These are phyloP conservation scores for Tolypocladium tropicale DNA, from an alignment of 2,329 filamentous ascomycete genomes.

Conservation along the genomic window DNA sequence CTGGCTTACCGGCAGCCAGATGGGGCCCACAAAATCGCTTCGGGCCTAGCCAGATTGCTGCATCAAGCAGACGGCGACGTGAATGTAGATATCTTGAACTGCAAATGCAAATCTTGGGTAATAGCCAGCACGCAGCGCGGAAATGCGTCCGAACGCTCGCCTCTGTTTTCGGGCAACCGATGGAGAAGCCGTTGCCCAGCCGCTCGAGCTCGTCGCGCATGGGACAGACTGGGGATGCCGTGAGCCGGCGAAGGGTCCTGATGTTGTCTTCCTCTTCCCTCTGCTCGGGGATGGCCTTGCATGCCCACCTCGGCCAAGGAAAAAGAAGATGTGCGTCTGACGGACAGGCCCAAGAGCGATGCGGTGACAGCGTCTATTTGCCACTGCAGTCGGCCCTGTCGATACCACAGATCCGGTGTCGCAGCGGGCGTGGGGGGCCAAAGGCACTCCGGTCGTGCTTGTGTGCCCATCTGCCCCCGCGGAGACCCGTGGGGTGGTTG, in stretches of 20 bases:
- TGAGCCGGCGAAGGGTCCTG: too few species aligned
- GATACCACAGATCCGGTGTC: background rate
- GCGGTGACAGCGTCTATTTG: background rate
- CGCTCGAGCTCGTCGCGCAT: background rate
- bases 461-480: background rate
- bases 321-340: background rate
- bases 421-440: background rate
- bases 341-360: background rate
- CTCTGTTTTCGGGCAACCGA: background rate
- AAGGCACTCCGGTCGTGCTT: background rate
- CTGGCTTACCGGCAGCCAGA: conserved; percentile 2
- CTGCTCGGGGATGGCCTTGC: background rate
- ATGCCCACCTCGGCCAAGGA: background rate
- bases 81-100: background rate
- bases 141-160: background rate
- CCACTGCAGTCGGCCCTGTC: background rate
- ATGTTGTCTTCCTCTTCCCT: background rate
- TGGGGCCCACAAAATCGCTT: background rate
- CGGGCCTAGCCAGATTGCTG: background rate
- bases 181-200: background rate
- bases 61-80: conserved; percentile 1
- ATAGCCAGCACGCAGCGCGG: background rate
- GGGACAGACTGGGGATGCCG: background rate
- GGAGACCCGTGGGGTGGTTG: background rate
- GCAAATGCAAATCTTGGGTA: background rate